A percentile compares a stretch with the other conserved stretches of the same genome.
Evolutionary conservation across 495 filamentous ascomycete species (phyloP).

Genomic region (Tuber brumale): DNA sequence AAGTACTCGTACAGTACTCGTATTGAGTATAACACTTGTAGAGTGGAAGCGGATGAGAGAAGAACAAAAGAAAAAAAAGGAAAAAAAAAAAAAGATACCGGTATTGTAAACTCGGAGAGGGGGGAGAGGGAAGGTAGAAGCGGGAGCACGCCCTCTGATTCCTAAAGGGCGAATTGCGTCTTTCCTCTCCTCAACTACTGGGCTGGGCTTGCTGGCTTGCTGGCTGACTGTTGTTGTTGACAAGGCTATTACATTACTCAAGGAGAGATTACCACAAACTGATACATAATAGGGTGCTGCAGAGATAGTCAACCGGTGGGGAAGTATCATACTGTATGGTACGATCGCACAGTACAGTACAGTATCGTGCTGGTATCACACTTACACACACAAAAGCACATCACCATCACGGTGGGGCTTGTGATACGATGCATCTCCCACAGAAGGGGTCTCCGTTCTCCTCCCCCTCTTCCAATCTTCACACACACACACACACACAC

Average conservation of each 20-base stretch:
- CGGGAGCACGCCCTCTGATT: background rate
- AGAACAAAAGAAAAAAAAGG: background rate
- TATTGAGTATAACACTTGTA: background rate
- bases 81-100: background rate
- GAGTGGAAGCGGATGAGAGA: background rate
- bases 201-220: too few relatives aligned
- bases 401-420: background rate
- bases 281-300: background rate
- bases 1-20: background rate
- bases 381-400: background rate
- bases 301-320: background rate
- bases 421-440: background rate
- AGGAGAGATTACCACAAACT: background rate
- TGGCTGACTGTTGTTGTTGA: background rate
- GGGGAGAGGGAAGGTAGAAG: background rate
- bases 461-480: background rate
- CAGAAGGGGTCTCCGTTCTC: background rate
- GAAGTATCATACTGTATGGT: too few relatives aligned
- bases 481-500: background rate
- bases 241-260: background rate
- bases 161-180: background rate
- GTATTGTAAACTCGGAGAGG: background rate
- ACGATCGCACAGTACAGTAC: background rate
- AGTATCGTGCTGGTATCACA: background rate
- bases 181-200: background rate